Evolutionary conservation across 495 filamentous ascomycete genomes (phyloP), one percentile per base, ranked within the genome.

Genomic region (Hypoxylon cercidicola): DNA sequence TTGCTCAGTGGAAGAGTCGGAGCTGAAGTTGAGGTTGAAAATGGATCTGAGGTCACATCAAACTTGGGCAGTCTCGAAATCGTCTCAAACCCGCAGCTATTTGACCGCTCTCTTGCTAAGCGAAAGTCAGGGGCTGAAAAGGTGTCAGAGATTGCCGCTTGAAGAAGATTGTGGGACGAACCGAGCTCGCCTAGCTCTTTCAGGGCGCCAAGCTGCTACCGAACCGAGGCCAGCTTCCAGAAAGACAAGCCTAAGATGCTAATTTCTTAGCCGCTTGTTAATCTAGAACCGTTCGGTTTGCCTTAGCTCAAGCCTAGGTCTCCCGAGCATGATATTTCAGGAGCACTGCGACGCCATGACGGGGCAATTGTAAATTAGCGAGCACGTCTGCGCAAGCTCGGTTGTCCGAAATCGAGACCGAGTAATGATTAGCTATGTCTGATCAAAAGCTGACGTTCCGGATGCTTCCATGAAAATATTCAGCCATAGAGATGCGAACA

Each of bases 1-100:
- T 6, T 50, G n/a, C 19, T 23, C 28, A 28, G 39, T 44, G 34
- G 47, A 34, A 34, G 15, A 50, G 13, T 37, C 13, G 34, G 13
- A 16, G 23, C 20, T 46, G 4, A 11, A 28, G 7, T 28, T 11
- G 21, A n/a, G 21, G 39, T 3, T 28, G 25, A 39, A 45, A 53
- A 43, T 20, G 55, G 20, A 44, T 18, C 48, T 43, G 47, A 62
- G 32, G 55, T 55, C 35, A 60, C 58, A 59, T 62, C 59, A 72
- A 70, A 72, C 66, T 44, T 21, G 21, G 19, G 39, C 39, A 60
- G 70, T 70, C 53, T 65, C 67, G 60, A 50, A 70, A 35, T 60
- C 41, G 70, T 72, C 66, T 72, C 67, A 70, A 59, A 45, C 18
- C 18, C 12, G 39, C 50, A 48, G 56, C 54, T 39, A 66, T 66